A percentile compares a stretch with the other conserved stretches of the same genome.
Conservation (phyloP, 73 alveolate genomes). For the Paramecium biaurelia region DNA sequence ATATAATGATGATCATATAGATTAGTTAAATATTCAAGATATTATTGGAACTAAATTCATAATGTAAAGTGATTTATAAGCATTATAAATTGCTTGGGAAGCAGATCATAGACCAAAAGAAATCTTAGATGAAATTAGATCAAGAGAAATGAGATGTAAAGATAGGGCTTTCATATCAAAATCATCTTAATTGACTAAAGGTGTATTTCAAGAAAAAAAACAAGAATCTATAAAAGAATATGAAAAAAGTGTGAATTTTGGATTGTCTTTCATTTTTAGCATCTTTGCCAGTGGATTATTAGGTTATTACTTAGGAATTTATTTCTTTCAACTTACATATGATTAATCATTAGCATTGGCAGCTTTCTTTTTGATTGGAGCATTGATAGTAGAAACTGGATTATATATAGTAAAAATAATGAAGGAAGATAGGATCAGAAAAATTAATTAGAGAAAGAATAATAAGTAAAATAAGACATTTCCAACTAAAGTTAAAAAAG, state of each 20-base stretch:
- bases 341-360: neutral
- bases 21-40: neutral
- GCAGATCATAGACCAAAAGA: slow-evolving; percentile 22
- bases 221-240: neutral
- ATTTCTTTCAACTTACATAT: neutral
- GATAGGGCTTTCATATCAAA: neutral
- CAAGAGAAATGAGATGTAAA: neutral
- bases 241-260: slow-evolving; percentile 28
- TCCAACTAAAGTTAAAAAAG: neutral
- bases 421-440: neutral
- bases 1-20: neutral
- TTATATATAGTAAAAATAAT: neutral
- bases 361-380: neutral
- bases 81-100: neutral
- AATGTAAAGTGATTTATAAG: slow-evolving; percentile 15
- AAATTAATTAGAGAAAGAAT: neutral
- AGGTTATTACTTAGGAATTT: slow-evolving; percentile 8
- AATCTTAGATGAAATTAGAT: neutral
- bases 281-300: slow-evolving; percentile 22
- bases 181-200: neutral
- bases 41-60: neutral
- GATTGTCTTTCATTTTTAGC: slow-evolving; percentile 6
- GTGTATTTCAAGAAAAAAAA: neutral
- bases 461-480: neutral
- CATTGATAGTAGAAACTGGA: neutral